Conservation (phyloP, 2,329 filamentous ascomycete genomes). For the Helotiales sp. region DNA sequence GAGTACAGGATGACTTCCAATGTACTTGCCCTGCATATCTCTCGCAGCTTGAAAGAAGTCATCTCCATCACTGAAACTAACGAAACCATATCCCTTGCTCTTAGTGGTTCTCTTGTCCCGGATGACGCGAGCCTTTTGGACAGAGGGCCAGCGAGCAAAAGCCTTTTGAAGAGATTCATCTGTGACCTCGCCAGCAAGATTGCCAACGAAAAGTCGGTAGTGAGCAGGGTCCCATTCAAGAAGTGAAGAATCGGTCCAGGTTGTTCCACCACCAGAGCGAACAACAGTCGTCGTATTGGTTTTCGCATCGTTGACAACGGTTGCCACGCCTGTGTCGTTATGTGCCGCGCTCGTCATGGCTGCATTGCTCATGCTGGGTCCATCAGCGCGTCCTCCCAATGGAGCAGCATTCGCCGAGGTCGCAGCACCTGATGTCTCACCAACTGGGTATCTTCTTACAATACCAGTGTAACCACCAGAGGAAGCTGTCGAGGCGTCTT, state of each 20-base stretch:
- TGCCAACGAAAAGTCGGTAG: slow-evolving; percentile 93
- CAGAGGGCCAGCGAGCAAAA: slow-evolving; percentile 83
- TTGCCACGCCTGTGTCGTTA: slow-evolving; percentile 51
- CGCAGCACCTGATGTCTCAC: slow-evolving; percentile 50
- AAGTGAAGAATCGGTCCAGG: slow-evolving; percentile 86
- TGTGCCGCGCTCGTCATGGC: slow-evolving; percentile 50
- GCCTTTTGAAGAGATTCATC: slow-evolving; percentile 95
- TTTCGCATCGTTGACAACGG: slow-evolving; percentile 48
- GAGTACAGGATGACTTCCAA: slow-evolving; percentile 91
- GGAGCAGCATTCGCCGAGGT: slow-evolving; percentile 53
- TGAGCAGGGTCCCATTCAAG: slow-evolving; percentile 97
- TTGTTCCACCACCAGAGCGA: slow-evolving; percentile 86
- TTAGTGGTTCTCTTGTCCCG: slow-evolving; percentile 96
- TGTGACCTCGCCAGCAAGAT: slow-evolving; percentile 95
- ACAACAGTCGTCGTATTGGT: slow-evolving; percentile 85
- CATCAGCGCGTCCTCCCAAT: slow-evolving; percentile 40
- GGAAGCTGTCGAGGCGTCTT: slow-evolving; percentile 53
- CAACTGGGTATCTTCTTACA: slow-evolving; percentile 44
- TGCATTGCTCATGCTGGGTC: slow-evolving; percentile 86
- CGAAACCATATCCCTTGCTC: slow-evolving; percentile 94
- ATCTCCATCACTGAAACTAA: slow-evolving; percentile 93
- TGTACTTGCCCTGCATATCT: slow-evolving; percentile 99
- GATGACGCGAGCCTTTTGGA: slow-evolving; percentile 91
- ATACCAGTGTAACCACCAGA: slow-evolving; percentile 39
- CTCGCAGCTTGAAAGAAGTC: slow-evolving; percentile 96